A percentile compares a stretch with the other conserved stretches of the same genome.
Conservation (phyloP, 78 protist genomes). For the Dictyostelium discoideum region DNA sequence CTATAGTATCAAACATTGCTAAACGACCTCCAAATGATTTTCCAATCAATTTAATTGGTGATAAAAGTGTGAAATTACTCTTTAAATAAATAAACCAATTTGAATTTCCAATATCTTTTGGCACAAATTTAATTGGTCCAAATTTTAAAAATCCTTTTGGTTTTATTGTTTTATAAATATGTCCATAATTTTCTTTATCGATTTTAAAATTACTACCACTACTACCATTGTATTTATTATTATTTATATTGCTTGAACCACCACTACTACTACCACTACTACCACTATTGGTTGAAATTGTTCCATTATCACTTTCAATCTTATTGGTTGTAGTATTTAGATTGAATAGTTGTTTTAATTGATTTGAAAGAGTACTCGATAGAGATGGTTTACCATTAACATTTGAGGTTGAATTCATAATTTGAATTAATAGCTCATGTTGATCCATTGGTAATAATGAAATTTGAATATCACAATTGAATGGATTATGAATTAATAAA, state of each 20-base stretch:
- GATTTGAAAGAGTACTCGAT: background rate
- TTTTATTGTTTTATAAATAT: background rate
- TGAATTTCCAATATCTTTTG: conserved; percentile 17
- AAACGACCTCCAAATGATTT: conserved; percentile 34
- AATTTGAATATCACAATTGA: conserved; percentile 5
- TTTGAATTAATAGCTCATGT: background rate
- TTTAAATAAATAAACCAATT: conserved; percentile 2
- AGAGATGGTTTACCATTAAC: background rate
- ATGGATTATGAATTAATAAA: conserved; percentile 24
- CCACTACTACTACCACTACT: background rate
- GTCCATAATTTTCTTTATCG: background rate
- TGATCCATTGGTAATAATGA: conserved; percentile 13
- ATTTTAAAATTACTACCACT: background rate
- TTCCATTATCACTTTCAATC: background rate
- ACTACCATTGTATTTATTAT: background rate
- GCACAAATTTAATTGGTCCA: conserved; percentile 61
- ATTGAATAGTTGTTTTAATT: background rate
- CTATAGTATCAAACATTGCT: conserved; percentile 3
- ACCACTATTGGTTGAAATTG: background rate
- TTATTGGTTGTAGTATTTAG: background rate
- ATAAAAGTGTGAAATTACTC: conserved; percentile 41
- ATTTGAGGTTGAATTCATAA: background rate
- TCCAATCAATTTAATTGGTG: conserved; percentile 23
- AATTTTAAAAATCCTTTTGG: background rate
- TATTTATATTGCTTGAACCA: background rate